A percentile compares a stretch with the other conserved stretches of the same genome.
Evolutionary conservation across 2,329 filamentous ascomycete species (phyloP).

Genomic region (Bimuria novae-zelandiae): DNA sequence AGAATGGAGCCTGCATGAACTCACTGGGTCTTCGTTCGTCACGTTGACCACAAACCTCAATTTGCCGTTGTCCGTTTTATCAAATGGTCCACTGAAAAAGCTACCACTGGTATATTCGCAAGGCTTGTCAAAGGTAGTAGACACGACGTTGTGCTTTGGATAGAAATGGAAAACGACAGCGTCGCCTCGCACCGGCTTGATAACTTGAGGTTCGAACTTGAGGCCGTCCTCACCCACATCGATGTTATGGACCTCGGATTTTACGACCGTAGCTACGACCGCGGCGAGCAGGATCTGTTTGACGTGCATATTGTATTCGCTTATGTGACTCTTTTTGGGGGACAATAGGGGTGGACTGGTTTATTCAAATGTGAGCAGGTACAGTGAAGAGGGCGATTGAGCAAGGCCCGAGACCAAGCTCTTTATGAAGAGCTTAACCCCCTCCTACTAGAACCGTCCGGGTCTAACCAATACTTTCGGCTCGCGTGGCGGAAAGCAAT

Average conservation of each 20-base stretch:
- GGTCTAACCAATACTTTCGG: too few relatives aligned
- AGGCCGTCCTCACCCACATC: conserved; percentile 11
- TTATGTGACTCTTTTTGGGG: not conserved
- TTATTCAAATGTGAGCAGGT: not conserved
- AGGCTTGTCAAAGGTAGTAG: conserved; percentile 1
- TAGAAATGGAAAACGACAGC: conserved; percentile 14
- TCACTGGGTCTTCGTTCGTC: conserved; percentile 22
- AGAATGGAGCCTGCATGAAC: not conserved
- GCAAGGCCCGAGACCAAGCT: not conserved
- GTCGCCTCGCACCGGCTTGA: conserved; percentile 9
- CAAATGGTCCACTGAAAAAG: conserved; percentile 28
- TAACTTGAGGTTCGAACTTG: conserved; percentile 6
- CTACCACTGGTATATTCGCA: conserved; percentile 11
- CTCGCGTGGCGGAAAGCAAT: not conserved
- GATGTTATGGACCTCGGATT: conserved; percentile 6
- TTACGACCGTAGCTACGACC: not conserved
- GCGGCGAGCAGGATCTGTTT: not conserved
- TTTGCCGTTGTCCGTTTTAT: conserved; percentile 22
- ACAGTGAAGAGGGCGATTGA: not conserved
- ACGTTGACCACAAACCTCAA: conserved; percentile 32
- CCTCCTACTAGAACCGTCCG: not conserved
- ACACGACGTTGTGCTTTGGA: conserved; percentile 12
- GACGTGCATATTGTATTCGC: not conserved
- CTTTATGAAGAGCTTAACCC: not conserved
- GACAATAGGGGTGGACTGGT: not conserved